Base-by-base conservation (phyloP, 805 yeast genomes). In the Isabelozyma heimii region DNA sequence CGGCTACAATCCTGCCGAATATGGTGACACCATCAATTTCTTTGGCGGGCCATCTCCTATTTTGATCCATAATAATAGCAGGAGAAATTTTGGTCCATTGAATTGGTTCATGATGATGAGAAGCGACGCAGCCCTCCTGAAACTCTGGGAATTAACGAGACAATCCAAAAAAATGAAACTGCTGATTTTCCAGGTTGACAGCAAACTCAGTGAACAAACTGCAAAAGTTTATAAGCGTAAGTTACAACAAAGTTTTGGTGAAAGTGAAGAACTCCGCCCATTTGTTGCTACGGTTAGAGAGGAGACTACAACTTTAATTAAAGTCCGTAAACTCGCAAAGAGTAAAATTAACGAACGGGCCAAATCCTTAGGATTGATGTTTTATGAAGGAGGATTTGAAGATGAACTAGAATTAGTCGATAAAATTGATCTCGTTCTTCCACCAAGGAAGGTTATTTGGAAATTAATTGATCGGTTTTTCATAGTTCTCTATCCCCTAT, bases 381-480 rank as follows among this genome's bases (percentile, higher is more conserved):
- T 62, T 47, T 69, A 62, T 44, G 65, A 69, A 42, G 66, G 69
- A 9, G 65, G 62, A 14, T 46, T 64, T 45, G 57, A 59, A 44
- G 54, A 59, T 6, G 66, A 61, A 40, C 37, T 65, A 40, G 60
- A 55, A 15, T 44, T 67, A 13, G 62, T 67, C 30, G 52, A 56
- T 10, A 55, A 61, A 44, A 69, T 79, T 7, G 56, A 69, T 48
- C 54, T 61, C 3, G 57, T 67, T 0, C 56, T 75, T 8, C 83
- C 83, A 1, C 49, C 57, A 2, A 65, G 61, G 45, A 60, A 56
- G 15, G 60, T 70, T 3, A 56, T 72, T 8, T 75, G 75, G 73
- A 48, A 69, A 24, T 62, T 75, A 26, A 51, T 77, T 20, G 67
- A 65, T 20, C 52, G 80, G 8, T 79, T 71, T 55, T 77, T 74